Evolutionary conservation across 495 filamentous ascomycete genomes (phyloP).

Genomic region (Sordaria brevicollis): DNA sequence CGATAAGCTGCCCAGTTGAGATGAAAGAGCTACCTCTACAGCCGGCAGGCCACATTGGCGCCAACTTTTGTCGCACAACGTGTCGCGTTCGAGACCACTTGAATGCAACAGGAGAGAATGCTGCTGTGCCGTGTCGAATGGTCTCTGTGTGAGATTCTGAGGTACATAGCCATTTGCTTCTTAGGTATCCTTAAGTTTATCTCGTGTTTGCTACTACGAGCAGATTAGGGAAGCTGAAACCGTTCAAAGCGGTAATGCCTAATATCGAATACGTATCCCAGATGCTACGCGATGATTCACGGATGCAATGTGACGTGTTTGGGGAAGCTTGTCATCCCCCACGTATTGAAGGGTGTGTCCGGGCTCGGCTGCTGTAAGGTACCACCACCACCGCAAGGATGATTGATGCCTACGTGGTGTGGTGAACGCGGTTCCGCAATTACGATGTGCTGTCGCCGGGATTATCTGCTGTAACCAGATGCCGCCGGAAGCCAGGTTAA

Average conservation of each 20-base stretch:
- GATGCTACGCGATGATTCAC: background rate
- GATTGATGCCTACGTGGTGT: background rate
- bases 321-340: background rate
- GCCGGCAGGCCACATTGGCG: background rate
- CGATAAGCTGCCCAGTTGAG: background rate
- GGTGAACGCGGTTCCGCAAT: background rate
- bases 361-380: background rate
- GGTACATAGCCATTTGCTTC: no score
- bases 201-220: background rate
- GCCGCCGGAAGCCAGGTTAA: background rate
- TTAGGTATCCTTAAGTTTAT: background rate
- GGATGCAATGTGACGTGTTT: background rate
- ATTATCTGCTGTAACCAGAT: background rate
- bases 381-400: background rate
- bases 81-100: no score
- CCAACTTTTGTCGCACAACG: background rate
- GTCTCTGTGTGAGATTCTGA: no score
- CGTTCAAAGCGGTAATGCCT: background rate
- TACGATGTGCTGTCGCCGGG: background rate
- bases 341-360: no score
- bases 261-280: no score
- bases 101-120: background rate
- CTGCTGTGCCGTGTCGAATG: background rate
- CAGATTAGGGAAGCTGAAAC: background rate
- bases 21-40: background rate